Conservation (phyloP, 106 monocot genomes). For the Agapanthus africanus region DNA sequence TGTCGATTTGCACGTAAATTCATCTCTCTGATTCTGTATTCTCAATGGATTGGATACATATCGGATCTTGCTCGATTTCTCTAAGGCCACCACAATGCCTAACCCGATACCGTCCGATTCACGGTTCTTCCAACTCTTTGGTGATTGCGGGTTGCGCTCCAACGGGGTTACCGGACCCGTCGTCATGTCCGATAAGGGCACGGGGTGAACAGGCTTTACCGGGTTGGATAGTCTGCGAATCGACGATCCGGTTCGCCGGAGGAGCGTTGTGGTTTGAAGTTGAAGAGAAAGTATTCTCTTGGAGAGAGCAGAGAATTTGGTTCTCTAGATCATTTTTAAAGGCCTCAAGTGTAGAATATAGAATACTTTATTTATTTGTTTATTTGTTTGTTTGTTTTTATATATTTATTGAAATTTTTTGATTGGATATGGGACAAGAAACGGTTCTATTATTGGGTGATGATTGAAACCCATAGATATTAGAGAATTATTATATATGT, state of each 20-base stretch:
- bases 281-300: too few species aligned
- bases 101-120: constrained; percentile 80
- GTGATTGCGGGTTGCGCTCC: constrained; percentile 49
- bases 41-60: neutral
- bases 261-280: neutral
- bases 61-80: constrained; percentile 4
- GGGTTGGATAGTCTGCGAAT: constrained; percentile 9
- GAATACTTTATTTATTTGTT: too few species aligned
- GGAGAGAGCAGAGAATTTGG: too few species aligned
- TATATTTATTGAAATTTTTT: too few species aligned
- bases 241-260: constrained; percentile 6
- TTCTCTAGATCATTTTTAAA: too few species aligned
- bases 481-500: too few species aligned
- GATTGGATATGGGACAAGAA: too few species aligned
- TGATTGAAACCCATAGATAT: too few species aligned
- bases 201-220: constrained; percentile 4
- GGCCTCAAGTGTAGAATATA: too few species aligned
- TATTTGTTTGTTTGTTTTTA: too few species aligned
- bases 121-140: constrained; percentile 65
- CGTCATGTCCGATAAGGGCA: neutral
- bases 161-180: constrained; percentile 40
- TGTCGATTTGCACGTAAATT: constrained; percentile 10
- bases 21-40: neutral
- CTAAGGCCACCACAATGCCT: constrained; percentile 56
- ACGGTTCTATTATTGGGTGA: too few species aligned